These are phyloP conservation scores for Phytophthora ohioensis DNA, from an alignment of 352 stramenopile genomes.

Conservation along the genomic window DNA sequence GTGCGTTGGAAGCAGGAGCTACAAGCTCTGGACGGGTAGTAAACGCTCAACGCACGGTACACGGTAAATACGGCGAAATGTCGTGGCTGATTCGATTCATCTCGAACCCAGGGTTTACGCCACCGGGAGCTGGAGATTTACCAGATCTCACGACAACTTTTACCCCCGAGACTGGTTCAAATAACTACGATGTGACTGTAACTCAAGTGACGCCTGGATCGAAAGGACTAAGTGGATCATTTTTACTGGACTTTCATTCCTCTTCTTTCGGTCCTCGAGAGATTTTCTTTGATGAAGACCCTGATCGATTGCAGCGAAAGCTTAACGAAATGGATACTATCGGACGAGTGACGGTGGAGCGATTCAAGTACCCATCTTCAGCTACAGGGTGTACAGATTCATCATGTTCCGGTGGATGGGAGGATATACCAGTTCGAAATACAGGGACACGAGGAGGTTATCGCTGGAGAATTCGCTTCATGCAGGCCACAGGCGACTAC, in stretches of 20 bases:
- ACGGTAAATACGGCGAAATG: conserved; percentile 95
- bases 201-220: conserved; percentile 91
- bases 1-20: conserved; percentile 63
- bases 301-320: conserved; percentile 88
- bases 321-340: conserved; percentile 97
- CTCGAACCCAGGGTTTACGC: conserved; percentile 89
- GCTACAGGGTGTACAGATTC: conserved; percentile 59
- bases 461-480: conserved; percentile 78
- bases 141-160: conserved; percentile 63
- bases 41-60: conserved; percentile 86
- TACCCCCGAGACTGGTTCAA: conserved; percentile 21
- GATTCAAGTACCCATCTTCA: conserved; percentile 88
- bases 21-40: conserved; percentile 77
- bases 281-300: conserved; percentile 91
- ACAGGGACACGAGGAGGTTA: conserved; percentile 86
- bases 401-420: conserved; percentile 92
- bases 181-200: conserved; percentile 65
- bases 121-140: conserved; percentile 93
- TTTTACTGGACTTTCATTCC: conserved; percentile 90
- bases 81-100: conserved; percentile 96
- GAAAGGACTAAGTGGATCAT: conserved; percentile 87
- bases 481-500: conserved; percentile 80
- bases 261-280: conserved; percentile 75
- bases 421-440: conserved; percentile 76
- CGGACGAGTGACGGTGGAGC: conserved; percentile 90